Conservation (phyloP, 257 asterid genomes). For the Schizonepeta tenuifolia region DNA sequence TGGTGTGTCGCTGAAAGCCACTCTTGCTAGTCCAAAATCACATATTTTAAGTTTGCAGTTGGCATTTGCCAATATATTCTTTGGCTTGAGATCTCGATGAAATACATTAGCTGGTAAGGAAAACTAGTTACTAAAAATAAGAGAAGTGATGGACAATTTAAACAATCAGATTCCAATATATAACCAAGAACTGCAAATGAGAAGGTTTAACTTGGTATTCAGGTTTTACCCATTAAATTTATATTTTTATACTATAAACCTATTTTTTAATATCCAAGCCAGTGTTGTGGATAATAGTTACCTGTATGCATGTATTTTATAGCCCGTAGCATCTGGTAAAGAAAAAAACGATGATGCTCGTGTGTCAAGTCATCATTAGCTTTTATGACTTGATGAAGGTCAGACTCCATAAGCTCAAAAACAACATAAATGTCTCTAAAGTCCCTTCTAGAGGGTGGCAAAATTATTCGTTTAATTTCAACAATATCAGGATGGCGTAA, state of each 20-base stretch:
- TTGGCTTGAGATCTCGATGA: conserved; percentile 95
- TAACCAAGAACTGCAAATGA: conserved; percentile 17
- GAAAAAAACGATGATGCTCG: conserved; percentile 93
- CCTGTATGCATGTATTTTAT: conserved; percentile 97
- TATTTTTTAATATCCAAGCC: conserved; percentile 1
- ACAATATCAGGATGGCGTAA: conserved; percentile 96
- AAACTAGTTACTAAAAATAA: conserved; percentile 30
- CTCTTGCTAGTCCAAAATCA: conserved; percentile 95
- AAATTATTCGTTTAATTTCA: conserved; percentile 86
- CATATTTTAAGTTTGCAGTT: conserved; percentile 95
- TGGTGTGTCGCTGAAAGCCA: conserved; percentile 88
- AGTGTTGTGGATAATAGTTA: conserved; percentile 34
- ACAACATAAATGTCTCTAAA: conserved; percentile 90
- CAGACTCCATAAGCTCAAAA: conserved; percentile 98
- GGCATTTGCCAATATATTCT: conserved; percentile 95
- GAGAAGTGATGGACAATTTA: conserved; percentile 8
- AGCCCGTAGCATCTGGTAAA: conserved; percentile 94
- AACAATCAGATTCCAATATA: conserved; percentile 3
- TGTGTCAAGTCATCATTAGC: conserved; percentile 98
- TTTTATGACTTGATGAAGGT: conserved; percentile 96
- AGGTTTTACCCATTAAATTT: conserved; percentile 8
- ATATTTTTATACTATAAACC: not conserved
- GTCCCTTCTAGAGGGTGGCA: conserved; percentile 90
- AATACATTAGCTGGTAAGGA: conserved; percentile 83
- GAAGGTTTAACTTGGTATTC: not conserved